Evolutionary conservation across 768 basidiomycete species (phyloP), one percentile per base, ranked within the genome.

Genomic region (Leccinum ochraceum): DNA sequence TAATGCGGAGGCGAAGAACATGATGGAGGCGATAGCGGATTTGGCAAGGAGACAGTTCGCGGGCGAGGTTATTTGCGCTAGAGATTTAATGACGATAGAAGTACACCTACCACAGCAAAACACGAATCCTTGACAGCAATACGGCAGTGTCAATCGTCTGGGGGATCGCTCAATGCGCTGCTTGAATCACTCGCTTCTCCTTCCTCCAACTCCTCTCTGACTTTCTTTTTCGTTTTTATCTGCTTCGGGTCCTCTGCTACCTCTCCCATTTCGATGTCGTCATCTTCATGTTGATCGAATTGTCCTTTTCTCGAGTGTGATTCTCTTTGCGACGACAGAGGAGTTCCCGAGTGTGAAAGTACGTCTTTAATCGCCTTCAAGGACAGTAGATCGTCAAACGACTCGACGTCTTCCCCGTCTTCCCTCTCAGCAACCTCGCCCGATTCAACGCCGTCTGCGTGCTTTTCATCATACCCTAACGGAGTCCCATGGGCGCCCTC

Each of bases 191-290:
- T 92, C 37, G 92, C 90, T 73, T 94, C 92, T 26, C 92, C 92
- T 75, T 94, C 92, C 69, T 94, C 92, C 62, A 92, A 74, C 54
- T 94, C 92, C 66, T 93, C 90, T 56, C 83, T 77, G 44, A 70
- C 57, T 63, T 83, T 87, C 72, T 79, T 85, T 72, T 84, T 86
- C 60, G 48, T 58, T 54, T 69, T 74, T 37, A 65, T 63, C 56
- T 75, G 81, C 61, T 80, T 84, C 3, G 84, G 83, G 56, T 84
- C 83, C 68, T 94, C 92, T 61, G 90, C 87, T 3, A 94, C 83
- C 69, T 94, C 92, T n/a, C 92, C 92, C 92, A 94, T 94, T 74
- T 94, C 92, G 63, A 94, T 92, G 63, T 94, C 91, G 64, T 90
- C 83, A 30, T 79, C 85, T 73, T 64, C 75, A 13, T 59, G 62